Base-by-base conservation (phyloP, 140 eudicot genomes). In the Cichorium intybus region DNA sequence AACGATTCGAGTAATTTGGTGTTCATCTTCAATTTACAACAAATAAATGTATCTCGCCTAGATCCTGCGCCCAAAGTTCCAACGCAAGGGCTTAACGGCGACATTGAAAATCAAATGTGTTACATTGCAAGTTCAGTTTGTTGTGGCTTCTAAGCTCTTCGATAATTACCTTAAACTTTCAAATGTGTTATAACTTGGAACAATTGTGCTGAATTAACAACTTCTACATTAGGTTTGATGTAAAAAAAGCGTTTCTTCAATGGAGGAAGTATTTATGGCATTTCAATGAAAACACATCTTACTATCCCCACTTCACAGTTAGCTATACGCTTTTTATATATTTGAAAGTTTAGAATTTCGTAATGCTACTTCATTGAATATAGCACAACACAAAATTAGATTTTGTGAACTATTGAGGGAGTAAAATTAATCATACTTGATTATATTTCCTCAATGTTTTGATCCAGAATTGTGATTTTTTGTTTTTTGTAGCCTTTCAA, bases 51-150 rank as follows among this genome's bases (percentile, higher is more conserved):
- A 29, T 29, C 62, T 56, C 1, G 11, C 43, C 15, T 35, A 2
- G 4, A 39, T 39, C 46, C 3, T 39, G 17, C 46, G 16, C 62
- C 24, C 26, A 56, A 56, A 29, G 35, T 29, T 56, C 46, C 43
- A 56, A 56, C 35, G 10, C 46, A 17, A 29, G 3, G 28, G 62
- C 62, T 56, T 56, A 2, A 28, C 28, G 18, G n/a, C 9, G 26
- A 56, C 24, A 56, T 56, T 56, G 45, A 56, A 53, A 28, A 33
- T 56, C 43, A 33, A 55, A 29, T 29, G 45, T 29, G 46, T 56
- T 56, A 10, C 45, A 28, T 56, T 56, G 16, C 62, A 56, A 29
- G 46, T 56, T 29, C 10, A 27, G 23, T 33, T 16, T 56, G 5
- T 2, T 53, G 17, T 53, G 59, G 58, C 23, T 23, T 52, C 33